A percentile compares a stretch with the other conserved stretches of the same genome.
Evolutionary conservation across 2,329 filamentous ascomycete genomes (phyloP).

Genomic region (Pseudogymnoascus sp.): DNA sequence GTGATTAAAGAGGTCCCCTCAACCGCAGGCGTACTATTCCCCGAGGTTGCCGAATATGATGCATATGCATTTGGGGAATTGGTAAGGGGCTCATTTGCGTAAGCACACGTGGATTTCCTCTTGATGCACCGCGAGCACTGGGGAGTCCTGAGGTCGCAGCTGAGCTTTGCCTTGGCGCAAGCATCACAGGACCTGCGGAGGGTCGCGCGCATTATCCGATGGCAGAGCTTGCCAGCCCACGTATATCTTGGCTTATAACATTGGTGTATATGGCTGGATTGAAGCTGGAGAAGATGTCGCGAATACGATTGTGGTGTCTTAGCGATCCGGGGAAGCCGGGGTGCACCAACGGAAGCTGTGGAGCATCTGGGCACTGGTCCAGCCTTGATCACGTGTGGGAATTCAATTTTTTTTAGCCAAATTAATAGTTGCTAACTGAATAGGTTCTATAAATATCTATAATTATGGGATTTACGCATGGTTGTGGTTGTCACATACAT

Average conservation of each 20-base stretch:
- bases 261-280: neutral
- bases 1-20: neutral
- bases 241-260: neutral
- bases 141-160: slow-evolving; percentile 49
- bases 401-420: neutral
- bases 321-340: slow-evolving; percentile 1
- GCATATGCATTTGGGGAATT: neutral
- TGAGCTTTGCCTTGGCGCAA: slow-evolving; percentile 50
- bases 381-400: neutral
- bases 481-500: neutral
- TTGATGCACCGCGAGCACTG: slow-evolving; percentile 50
- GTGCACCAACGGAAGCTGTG: neutral
- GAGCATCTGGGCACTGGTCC: neutral
- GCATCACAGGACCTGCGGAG: slow-evolving; percentile 51
- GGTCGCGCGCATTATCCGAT: slow-evolving; percentile 44
- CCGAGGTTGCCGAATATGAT: slow-evolving; percentile 13
- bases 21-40: neutral
- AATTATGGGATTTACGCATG: neutral
- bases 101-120: slow-evolving; percentile 42
- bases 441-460: neutral
- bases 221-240: slow-evolving; percentile 1
- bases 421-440: neutral
- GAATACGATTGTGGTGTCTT: neutral
- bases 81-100: slow-evolving; percentile 48
- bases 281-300: neutral